Conservation (phyloP, 208 protist genomes). For the Novymonas esmeraldas region DNA sequence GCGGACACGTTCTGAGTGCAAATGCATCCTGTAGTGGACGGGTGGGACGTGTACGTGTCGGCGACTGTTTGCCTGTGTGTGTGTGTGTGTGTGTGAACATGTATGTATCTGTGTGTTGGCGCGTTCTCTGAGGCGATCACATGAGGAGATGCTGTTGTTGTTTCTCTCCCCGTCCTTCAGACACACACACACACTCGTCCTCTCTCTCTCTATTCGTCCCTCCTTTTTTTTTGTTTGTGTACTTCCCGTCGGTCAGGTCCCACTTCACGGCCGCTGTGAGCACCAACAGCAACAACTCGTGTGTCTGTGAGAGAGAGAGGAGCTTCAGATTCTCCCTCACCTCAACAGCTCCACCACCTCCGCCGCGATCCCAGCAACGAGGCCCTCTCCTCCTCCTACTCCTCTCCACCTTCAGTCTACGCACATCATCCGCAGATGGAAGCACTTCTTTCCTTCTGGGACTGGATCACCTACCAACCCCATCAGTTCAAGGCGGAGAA, state of each 20-base stretch:
- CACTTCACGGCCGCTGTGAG: no score
- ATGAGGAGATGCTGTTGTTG: background rate
- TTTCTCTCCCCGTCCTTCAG: no score
- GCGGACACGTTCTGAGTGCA: background rate
- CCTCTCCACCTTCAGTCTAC: background rate
- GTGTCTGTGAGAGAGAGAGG: background rate
- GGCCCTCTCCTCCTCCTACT: background rate
- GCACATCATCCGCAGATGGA: constrained; percentile 8
- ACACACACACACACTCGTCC: background rate
- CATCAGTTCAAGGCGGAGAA: constrained; percentile 29
- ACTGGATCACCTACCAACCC: constrained; percentile 7
- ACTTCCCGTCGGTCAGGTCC: no score
- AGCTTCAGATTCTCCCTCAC: background rate
- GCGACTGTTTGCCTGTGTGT: background rate
- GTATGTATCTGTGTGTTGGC: background rate
- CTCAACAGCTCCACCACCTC: no score
- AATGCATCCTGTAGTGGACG: background rate
- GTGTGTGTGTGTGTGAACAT: background rate
- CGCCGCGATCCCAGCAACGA: no score
- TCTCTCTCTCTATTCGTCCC: background rate
- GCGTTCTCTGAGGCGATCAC: background rate
- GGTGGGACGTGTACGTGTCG: background rate
- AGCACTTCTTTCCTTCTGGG: background rate
- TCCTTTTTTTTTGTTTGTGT: background rate
- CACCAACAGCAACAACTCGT: no score